Evolutionary conservation across 1,284 basidiomycete species (phyloP).

Genomic region (Pseudozyma tsukubaensis): DNA sequence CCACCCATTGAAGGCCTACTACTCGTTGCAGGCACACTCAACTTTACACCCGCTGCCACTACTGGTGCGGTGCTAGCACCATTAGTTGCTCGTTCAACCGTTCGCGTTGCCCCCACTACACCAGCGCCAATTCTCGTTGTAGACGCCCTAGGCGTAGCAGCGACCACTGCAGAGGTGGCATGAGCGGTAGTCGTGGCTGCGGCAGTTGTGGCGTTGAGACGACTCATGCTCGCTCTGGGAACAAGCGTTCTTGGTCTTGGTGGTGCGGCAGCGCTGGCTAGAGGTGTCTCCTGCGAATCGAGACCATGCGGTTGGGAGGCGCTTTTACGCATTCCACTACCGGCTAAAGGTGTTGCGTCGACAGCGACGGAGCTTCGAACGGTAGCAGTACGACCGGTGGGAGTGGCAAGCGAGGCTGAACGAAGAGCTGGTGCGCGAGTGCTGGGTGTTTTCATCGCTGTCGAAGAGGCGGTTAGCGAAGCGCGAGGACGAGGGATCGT

Average conservation of each 20-base stretch:
- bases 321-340: slow-evolving; percentile 31
- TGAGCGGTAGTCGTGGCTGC: background rate
- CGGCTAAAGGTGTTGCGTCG: slow-evolving; percentile 11
- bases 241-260: slow-evolving; percentile 22
- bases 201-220: slow-evolving; percentile 15
- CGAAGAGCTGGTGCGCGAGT: slow-evolving; percentile 14
- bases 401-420: slow-evolving; percentile 28
- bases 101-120: background rate
- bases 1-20: slow-evolving; percentile 14
- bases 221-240: slow-evolving; percentile 30
- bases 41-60: background rate
- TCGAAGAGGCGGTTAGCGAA: slow-evolving; percentile 17
- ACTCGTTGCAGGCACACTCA: slow-evolving; percentile 6
- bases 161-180: slow-evolving; percentile 4
- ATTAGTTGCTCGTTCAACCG: background rate
- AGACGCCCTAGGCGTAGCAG: background rate
- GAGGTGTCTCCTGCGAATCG: slow-evolving; percentile 10
- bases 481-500: slow-evolving; percentile 23
- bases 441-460: background rate
- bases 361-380: slow-evolving; percentile 2
- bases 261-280: background rate
- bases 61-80: background rate
- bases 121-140: background rate
- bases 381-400: slow-evolving; percentile 18
- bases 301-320: slow-evolving; percentile 37